A percentile compares a stretch with the other conserved stretches of the same genome.
Evolutionary conservation across 495 filamentous ascomycete genomes (phyloP).

Genomic region (Talaromyces proteolyticus): DNA sequence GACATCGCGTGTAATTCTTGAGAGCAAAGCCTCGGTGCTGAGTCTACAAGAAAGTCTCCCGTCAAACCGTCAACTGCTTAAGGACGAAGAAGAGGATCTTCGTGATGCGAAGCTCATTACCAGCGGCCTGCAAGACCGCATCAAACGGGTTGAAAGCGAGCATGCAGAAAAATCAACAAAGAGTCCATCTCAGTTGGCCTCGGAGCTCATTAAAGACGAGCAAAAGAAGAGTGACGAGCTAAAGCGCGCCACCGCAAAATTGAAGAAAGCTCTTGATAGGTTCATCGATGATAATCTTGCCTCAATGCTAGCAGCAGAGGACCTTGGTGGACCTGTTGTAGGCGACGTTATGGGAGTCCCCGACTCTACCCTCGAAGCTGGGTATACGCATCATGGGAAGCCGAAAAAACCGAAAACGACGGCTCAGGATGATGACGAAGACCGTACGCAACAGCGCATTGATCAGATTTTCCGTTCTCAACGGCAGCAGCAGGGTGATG

Average conservation of each 20-base stretch:
- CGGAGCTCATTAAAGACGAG: slow-evolving; percentile 51
- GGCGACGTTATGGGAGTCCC: slow-evolving; percentile 65
- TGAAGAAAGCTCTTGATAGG: slow-evolving; percentile 58
- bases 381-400: slow-evolving; percentile 68
- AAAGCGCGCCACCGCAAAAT: slow-evolving; percentile 44
- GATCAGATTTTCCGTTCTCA: slow-evolving; percentile 55
- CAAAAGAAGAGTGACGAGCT: slow-evolving; percentile 50
- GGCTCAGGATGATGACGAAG: slow-evolving; percentile 27
- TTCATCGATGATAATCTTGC: slow-evolving; percentile 72
- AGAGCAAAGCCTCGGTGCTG: slow-evolving; percentile 54
- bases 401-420: slow-evolving; percentile 53
- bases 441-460: slow-evolving; percentile 54
- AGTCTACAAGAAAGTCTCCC: slow-evolving; percentile 49
- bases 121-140: slow-evolving; percentile 50
- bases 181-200: slow-evolving; percentile 51
- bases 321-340: slow-evolving; percentile 78
- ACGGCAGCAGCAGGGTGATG: slow-evolving; percentile 32
- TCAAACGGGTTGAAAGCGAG: slow-evolving; percentile 47
- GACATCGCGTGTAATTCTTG: slow-evolving; percentile 54
- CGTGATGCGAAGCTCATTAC: slow-evolving; percentile 51
- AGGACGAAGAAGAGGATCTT: slow-evolving; percentile 54
- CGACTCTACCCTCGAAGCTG: slow-evolving; percentile 53
- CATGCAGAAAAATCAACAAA: slow-evolving; percentile 49
- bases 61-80: slow-evolving; percentile 44
- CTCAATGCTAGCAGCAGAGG: slow-evolving; percentile 79